Base-by-base conservation (phyloP, 2,329 filamentous ascomycete genomes). In the Sporothrix humicola region DNA sequence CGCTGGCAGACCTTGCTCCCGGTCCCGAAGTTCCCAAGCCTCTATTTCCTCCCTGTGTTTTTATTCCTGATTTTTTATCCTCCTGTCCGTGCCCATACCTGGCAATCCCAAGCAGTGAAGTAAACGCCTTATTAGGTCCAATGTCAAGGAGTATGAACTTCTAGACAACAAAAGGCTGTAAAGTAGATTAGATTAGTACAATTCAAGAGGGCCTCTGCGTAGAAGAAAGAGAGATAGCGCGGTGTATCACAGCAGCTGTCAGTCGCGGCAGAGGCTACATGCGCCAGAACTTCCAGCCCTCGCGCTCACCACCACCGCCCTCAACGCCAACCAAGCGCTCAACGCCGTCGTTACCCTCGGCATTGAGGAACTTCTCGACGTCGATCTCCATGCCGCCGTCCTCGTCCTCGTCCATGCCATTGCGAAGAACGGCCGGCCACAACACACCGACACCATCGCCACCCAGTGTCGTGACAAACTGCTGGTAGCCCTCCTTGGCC, bases 361-460 rank as follows among this genome's bases (percentile, higher is more conserved):
- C 96, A 73, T 91, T 93, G 72, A 98, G 86, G 80, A 99, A 90
- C 74, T 86, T 86, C 74, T 98, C 94, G 78, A 95, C 87, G 78
- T 97, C 93, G 79, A 99, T 98, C 82, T 98, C 95, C 84, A 96
- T 93, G 31, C 94, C 94, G 48, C 93, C 93, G 76, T 93, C 89
- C 0, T 89, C 86, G 77, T 94, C 92, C 78, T 93, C 91, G 52
- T 92, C 90, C n/a, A 88, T 89, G 6, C 92, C 93, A 75, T 97
- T 97, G 80, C 93, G 93, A 37, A 98, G 85, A 0, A 98, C 92
- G 0, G 96, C 96, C 0, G 96, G 96, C 90, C 93, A 97, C 4
- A 99, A 87, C 1, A 99, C 94, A 52, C 96, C 96, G 0, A 99
- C 93, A 13, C 96, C 96, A 78, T 98, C 93, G 54, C 95, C 95